Conservation (phyloP, 371 early-diverging fungal genomes). For the Coemansia sp. region DNA sequence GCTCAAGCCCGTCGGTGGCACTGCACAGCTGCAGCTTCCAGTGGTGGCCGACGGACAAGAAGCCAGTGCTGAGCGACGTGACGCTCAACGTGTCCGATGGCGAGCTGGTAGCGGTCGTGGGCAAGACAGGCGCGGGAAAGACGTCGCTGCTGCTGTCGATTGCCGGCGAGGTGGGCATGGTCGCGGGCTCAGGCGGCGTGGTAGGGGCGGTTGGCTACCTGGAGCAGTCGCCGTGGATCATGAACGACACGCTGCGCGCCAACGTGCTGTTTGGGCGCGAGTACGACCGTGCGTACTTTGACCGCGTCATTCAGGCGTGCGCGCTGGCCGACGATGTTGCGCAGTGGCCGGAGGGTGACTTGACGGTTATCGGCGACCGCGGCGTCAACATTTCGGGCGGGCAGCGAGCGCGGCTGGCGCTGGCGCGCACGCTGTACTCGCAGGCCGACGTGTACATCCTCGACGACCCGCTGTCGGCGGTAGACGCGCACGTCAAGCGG, state of each 20-base stretch:
- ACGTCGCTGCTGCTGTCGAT: conserved; percentile 47
- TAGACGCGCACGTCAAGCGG: conserved; percentile 62
- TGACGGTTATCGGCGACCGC: conserved; percentile 58
- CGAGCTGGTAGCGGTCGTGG: conserved; percentile 37
- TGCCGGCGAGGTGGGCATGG: conserved; percentile 46
- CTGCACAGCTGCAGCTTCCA: conserved; percentile 16
- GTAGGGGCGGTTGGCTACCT: conserved; percentile 59
- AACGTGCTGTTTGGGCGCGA: conserved; percentile 78
- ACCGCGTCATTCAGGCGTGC: conserved; percentile 64
- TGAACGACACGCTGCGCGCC: conserved; percentile 71
- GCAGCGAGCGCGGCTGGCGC: conserved; percentile 68
- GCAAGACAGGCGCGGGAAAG: conserved; percentile 50
- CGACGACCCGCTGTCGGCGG: conserved; percentile 74
- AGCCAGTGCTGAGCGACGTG: conserved; percentile 9
- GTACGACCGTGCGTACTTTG: conserved; percentile 64
- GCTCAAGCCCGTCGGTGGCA: conserved; percentile 1
- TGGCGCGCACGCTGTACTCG: conserved; percentile 81
- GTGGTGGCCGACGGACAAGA: conserved; percentile 1
- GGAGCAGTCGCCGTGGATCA: conserved; percentile 77
- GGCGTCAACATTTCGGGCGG: conserved; percentile 84
- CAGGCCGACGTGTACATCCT: conserved; percentile 66
- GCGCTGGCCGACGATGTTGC: conserved; percentile 72
- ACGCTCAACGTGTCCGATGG: conserved; percentile 10
- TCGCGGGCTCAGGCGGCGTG: conserved; percentile 42
- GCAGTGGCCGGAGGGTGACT: conserved; percentile 73